These are phyloP conservation scores for Perilla frutescens DNA, from an alignment of 257 asterid species.

Conservation along the genomic window DNA sequence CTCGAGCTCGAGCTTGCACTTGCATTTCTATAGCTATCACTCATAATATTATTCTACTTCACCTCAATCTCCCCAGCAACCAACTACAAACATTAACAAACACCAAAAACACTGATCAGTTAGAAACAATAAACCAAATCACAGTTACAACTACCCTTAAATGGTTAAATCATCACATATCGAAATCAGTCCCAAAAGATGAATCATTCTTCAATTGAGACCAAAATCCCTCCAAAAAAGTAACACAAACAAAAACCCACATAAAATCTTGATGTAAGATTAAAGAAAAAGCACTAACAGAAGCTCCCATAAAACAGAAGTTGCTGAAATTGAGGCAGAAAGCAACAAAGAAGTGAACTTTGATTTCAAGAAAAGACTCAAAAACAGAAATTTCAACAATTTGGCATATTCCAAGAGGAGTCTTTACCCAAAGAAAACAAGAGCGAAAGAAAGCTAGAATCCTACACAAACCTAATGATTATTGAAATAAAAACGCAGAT, in stretches of 20 bases:
- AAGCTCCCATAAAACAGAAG: slow-evolving; percentile 23
- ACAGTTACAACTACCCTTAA: neutral
- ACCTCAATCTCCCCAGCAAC: slow-evolving; percentile 31
- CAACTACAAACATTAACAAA: slow-evolving; percentile 26
- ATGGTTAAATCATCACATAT: slow-evolving; percentile 13
- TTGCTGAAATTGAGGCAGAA: slow-evolving; percentile 34
- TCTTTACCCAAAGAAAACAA: slow-evolving; percentile 22
- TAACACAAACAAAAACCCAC: slow-evolving; percentile 28
- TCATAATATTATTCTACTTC: slow-evolving; percentile 51
- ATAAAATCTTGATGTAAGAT: slow-evolving; percentile 26
- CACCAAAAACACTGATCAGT: slow-evolving; percentile 23
- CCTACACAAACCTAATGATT: slow-evolving; percentile 30
- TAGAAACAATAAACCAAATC: slow-evolving; percentile 25
- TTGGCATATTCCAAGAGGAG: slow-evolving; percentile 15
- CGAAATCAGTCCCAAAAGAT: slow-evolving; percentile 12
- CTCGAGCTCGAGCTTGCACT: slow-evolving; percentile 76
- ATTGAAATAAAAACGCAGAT: slow-evolving; percentile 21
- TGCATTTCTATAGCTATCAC: slow-evolving; percentile 49
- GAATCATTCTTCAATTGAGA: slow-evolving; percentile 16
- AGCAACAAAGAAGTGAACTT: slow-evolving; percentile 38
- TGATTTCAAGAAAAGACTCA: slow-evolving; percentile 32
- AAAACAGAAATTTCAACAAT: neutral
- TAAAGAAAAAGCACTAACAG: slow-evolving; percentile 10
- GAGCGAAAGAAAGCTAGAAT: neutral
- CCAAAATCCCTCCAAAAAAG: neutral